Conservation (phyloP, 1,284 basidiomycete genomes). For the Apiotrichum veenhuisii region DNA sequence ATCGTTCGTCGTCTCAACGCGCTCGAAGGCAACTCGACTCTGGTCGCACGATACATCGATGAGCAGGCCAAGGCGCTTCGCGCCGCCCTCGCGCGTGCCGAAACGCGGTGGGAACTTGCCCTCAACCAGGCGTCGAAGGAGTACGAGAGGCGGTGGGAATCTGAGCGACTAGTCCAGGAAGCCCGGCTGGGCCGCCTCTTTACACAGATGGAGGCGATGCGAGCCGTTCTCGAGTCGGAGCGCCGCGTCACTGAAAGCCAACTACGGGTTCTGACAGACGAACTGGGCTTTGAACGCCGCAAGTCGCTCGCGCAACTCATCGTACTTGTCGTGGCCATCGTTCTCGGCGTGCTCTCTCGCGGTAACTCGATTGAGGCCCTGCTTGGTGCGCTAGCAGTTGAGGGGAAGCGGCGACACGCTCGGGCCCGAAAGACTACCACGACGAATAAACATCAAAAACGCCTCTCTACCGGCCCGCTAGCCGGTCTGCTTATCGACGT, state of each 20-base stretch:
- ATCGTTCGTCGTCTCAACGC: constrained; percentile 89
- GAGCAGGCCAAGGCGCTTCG: constrained; percentile 78
- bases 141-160: constrained; percentile 24
- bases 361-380: constrained; percentile 36
- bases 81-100: constrained; percentile 69
- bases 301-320: constrained; percentile 41
- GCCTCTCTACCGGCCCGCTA: constrained; percentile 28
- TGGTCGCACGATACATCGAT: constrained; percentile 83
- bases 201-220: constrained; percentile 41
- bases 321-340: constrained; percentile 37
- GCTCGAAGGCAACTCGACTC: constrained; percentile 81
- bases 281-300: constrained; percentile 42
- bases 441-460: constrained; percentile 1
- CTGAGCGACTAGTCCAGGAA: constrained; percentile 37
- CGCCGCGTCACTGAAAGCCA: constrained; percentile 30
- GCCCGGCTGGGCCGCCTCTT: constrained; percentile 37
- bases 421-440: constrained; percentile 5
- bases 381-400: constrained; percentile 34
- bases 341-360: constrained; percentile 32
- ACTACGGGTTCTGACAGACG: constrained; percentile 35
- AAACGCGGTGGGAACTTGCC: constrained; percentile 49
- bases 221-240: constrained; percentile 33
- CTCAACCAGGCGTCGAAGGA: constrained; percentile 23
- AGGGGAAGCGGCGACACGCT: constrained; percentile 25
- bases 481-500: constrained; percentile 38